A percentile compares a stretch with the other conserved stretches of the same genome.
phyloP scores from a whole-genome alignment of 2,329 filamentous ascomycete species.

The Polychaeton citri region DNA sequence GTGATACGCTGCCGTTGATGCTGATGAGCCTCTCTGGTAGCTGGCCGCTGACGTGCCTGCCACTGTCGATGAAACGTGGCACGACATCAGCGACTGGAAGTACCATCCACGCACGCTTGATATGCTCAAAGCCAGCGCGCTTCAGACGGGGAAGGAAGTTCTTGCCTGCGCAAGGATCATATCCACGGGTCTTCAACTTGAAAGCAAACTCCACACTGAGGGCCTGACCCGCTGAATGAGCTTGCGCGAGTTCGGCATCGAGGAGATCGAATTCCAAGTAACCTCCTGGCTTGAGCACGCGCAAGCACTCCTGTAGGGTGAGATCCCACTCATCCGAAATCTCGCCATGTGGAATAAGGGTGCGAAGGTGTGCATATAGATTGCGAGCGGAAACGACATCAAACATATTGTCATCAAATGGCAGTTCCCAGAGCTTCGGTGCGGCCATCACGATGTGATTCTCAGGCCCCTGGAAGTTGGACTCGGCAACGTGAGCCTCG shows the following conservation, averaged over 20 bases:
- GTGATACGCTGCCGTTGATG: conserved; percentile 2
- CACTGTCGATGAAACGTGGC: conserved; percentile 23
- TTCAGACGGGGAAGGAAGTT: conserved; percentile 63
- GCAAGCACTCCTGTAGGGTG: conserved; percentile 73
- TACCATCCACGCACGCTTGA: conserved; percentile 78
- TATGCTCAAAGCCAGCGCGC: conserved; percentile 62
- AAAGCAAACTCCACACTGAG: conserved; percentile 87
- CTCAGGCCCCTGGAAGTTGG: conserved; percentile 64
- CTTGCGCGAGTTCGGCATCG: conserved; percentile 79
- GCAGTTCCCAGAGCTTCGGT: conserved; percentile 62
- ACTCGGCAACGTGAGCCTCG: conserved; percentile 38
- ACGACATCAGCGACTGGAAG: conserved; percentile 55
- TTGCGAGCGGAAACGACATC: conserved; percentile 84
- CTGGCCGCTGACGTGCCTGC: conserved; percentile 7
- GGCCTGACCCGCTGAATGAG: conserved; percentile 56
- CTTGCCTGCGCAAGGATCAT: conserved; percentile 75
- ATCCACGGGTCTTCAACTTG: conserved; percentile 76
- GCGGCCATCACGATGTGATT: conserved; percentile 82
- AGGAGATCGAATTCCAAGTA: conserved; percentile 84
- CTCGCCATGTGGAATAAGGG: conserved; percentile 38
- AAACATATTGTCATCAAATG: conserved; percentile 76
- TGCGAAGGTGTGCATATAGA: conserved; percentile 61
- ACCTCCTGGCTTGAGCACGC: conserved; percentile 83
- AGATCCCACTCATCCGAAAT: conserved; percentile 68
- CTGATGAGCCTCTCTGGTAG: conserved; percentile 1